These are phyloP conservation scores for Cladosporium sp. DNA, from an alignment of 2,329 filamentous ascomycete species.

Conservation along the genomic window DNA sequence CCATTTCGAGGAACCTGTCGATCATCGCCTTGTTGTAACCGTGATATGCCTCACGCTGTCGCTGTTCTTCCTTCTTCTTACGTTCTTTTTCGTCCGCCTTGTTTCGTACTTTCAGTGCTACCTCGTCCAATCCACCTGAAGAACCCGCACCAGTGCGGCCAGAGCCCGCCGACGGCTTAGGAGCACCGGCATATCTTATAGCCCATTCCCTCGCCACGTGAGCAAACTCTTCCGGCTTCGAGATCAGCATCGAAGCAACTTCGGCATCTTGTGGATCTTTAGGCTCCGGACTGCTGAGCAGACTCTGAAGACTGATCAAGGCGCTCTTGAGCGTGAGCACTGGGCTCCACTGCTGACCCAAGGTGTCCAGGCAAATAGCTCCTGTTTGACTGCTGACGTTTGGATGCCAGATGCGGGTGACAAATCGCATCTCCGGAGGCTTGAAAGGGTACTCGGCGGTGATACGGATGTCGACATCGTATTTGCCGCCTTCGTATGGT, in stretches of 20 bases:
- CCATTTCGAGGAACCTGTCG: conserved; percentile 83
- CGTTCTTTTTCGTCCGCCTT: conserved; percentile 51
- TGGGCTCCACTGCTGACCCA: conserved; percentile 87
- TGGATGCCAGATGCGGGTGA: conserved; percentile 94
- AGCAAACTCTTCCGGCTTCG: conserved; percentile 73
- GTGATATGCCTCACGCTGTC: conserved; percentile 58
- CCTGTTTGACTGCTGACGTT: conserved; percentile 80
- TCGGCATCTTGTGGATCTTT: conserved; percentile 96
- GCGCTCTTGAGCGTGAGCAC: conserved; percentile 95
- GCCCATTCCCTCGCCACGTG: conserved; percentile 88
- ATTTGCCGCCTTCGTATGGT: conserved; percentile 84
- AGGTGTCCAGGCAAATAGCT: conserved; percentile 92
- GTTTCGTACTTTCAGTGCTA: conserved; percentile 50
- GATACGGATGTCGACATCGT: conserved; percentile 78
- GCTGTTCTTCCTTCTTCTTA: conserved; percentile 51
- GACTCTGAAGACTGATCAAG: conserved; percentile 84
- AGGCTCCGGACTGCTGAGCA: conserved; percentile 89
- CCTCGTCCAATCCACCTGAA: conserved; percentile 19
- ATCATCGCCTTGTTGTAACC: conserved; percentile 84
- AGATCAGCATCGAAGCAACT: conserved; percentile 84
- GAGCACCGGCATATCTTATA: conserved; percentile 74
- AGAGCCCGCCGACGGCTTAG: conserved; percentile 53
- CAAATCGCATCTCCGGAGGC: conserved; percentile 84
- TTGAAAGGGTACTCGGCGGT: conserved; percentile 90
- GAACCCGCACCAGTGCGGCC: conserved; percentile 25